These are phyloP conservation scores for Fraxinus anomala DNA, from an alignment of 257 asterid genomes.

Conservation along the genomic window DNA sequence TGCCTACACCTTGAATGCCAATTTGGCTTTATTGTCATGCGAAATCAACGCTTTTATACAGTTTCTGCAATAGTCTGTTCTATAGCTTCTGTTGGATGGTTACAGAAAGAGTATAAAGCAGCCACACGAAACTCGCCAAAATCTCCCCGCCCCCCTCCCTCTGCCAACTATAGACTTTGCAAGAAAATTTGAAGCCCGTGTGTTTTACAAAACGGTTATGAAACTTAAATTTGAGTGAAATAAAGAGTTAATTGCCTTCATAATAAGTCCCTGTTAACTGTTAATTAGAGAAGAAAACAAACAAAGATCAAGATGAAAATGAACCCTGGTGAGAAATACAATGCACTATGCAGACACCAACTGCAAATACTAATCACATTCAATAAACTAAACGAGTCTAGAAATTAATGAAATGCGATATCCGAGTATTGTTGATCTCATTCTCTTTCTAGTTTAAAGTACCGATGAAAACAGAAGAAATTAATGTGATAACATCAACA, in stretches of 20 bases:
- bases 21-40: background rate
- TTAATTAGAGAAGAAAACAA: background rate
- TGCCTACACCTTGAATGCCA: background rate
- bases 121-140: background rate
- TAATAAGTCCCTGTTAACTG: background rate
- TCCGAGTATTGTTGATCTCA: constrained; percentile 10
- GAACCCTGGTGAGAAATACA: background rate
- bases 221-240: background rate
- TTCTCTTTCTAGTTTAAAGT: constrained; percentile 1
- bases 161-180: background rate
- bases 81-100: background rate
- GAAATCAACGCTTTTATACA: background rate
- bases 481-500: constrained; percentile 11
- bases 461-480: constrained; percentile 11
- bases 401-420: background rate
- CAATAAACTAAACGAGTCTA: background rate
- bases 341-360: background rate
- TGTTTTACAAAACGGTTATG: background rate
- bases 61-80: background rate
- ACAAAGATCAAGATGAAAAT: background rate
- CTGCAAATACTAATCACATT: background rate
- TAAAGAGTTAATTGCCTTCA: background rate
- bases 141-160: background rate
- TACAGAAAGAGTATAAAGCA: background rate
- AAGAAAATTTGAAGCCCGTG: background rate